These are phyloP conservation scores for Goffeauzyma gilvescens DNA, from an alignment of 768 basidiomycete genomes.

Conservation along the genomic window DNA sequence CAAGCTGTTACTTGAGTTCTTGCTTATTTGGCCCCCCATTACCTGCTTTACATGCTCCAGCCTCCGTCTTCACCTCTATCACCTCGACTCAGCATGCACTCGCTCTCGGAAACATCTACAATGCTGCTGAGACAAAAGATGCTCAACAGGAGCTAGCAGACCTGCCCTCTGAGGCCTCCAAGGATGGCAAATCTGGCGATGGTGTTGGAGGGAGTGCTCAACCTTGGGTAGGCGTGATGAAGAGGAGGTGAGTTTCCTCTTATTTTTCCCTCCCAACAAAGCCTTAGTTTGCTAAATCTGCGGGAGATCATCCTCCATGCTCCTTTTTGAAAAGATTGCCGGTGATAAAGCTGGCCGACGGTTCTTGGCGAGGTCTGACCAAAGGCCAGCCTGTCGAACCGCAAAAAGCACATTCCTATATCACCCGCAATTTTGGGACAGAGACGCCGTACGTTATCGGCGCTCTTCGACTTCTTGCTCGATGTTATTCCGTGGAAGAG, in stretches of 20 bases:
- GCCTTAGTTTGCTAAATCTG: too few species aligned
- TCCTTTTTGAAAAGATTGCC: conserved; percentile 31
- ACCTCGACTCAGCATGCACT: conserved; percentile 73
- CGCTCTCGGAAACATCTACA: conserved; percentile 56
- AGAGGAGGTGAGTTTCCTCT: conserved; percentile 3
- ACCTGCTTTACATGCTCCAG: conserved; percentile 33
- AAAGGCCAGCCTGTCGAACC: conserved; percentile 53
- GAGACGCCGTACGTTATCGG: conserved; percentile 61
- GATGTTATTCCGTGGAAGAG: conserved; percentile 30
- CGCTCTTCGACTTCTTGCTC: conserved; percentile 31
- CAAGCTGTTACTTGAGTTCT: not conserved
- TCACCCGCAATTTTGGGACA: conserved; percentile 59
- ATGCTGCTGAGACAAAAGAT: conserved; percentile 41
- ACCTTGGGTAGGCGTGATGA: conserved; percentile 50
- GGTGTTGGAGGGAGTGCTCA: conserved; percentile 18
- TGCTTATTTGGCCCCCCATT: not conserved
- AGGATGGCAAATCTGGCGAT: conserved; percentile 10
- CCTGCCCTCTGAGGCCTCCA: conserved; percentile 12
- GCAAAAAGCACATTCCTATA: conserved; percentile 57
- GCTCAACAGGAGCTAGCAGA: conserved; percentile 37
- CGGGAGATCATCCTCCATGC: too few species aligned
- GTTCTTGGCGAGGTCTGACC: conserved; percentile 68
- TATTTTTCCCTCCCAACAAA: not conserved
- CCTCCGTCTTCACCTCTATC: conserved; percentile 82
- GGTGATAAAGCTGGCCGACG: conserved; percentile 49